A percentile compares a stretch with the other conserved stretches of the same genome.
These are phyloP conservation scores for Scenedesmus sp. DNA, from an alignment of 163 green algal genomes.

Conservation along the genomic window DNA sequence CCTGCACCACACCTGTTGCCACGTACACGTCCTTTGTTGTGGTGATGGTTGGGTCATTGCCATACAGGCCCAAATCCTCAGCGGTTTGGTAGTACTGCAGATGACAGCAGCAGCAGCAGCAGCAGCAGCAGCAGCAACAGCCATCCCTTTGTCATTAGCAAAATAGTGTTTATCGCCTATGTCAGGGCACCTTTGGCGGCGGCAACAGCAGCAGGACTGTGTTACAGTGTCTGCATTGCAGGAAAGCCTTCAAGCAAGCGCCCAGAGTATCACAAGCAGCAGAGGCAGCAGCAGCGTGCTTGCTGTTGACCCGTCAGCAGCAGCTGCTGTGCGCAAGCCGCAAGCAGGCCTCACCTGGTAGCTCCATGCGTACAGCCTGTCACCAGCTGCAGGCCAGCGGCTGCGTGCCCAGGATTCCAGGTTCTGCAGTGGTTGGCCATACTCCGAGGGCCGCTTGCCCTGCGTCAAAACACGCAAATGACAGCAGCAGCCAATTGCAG, in stretches of 20 bases:
- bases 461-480: neutral
- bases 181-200: too few relatives aligned
- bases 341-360: too few relatives aligned
- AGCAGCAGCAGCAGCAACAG: neutral
- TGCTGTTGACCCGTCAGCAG: neutral
- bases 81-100: conserved; percentile 65
- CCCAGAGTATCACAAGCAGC: neutral
- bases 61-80: conserved; percentile 70
- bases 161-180: too few relatives aligned
- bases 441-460: conserved; percentile 46
- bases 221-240: too few relatives aligned
- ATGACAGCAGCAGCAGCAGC: neutral
- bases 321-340: neutral
- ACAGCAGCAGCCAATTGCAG: neutral
- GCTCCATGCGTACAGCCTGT: conserved; percentile 59
- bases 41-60: conserved; percentile 59
- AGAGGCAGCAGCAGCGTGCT: neutral
- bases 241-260: neutral
- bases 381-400: conserved; percentile 49
- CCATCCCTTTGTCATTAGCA: too few relatives aligned
- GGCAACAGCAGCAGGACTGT: too few relatives aligned
- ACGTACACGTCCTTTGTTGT: conserved; percentile 60
- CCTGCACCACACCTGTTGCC: conserved; percentile 52
- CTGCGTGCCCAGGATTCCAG: conserved; percentile 55
- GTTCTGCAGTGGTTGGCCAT: conserved; percentile 18